Evolutionary conservation across 2,329 filamentous ascomycete species (phyloP), one percentile per base, ranked within the genome.

Genomic region (Colletotrichum costaricense): DNA sequence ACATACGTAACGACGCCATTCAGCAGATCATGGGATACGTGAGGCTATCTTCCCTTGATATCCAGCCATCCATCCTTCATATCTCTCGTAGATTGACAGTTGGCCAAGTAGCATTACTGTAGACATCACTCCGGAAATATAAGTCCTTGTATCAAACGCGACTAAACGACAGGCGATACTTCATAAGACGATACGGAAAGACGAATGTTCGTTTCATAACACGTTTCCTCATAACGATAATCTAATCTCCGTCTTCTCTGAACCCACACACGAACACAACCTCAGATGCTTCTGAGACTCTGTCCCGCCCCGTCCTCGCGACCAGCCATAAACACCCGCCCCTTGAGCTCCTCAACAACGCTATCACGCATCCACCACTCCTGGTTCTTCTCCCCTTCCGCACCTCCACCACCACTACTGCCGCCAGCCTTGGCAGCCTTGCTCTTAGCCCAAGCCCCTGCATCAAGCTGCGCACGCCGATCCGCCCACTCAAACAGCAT

Each of bases 401-500:
- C 54, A 56, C 42, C 7, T 49, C 42, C 42, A 49, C 42, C 42
- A 9, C 42, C 19, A 19, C 42, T 26, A 28, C 49, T 26, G 33
- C 33, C 63, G 33, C 49, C 52, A 4, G 73, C 71, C 26, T 58
- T 65, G 63, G 55, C 60, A 63, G 67, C 11, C 74, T 71, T 75
- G 30, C 58, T 68, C 38, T 74, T 71, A 54, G 57, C 71, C 9
- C 75, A 75, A 24, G 77, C 77, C 16, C 74, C 63, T 19, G 77
- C 77, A 6, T 78, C 76, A 58, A 85, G 80, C 63, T 78, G 78
- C 33, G 76, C 83, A 33, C 88, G 84, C 72, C 83, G 82, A 58
- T 87, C 85, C 1, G 83, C 85, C 89, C 89, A 91, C 78, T 88
- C 88, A 75, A 91, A 91, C 24, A 91, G 78, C 60, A 89, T 75